A percentile compares a stretch with the other conserved stretches of the same genome.
These are phyloP conservation scores for Narthecium ossifragum DNA, from an alignment of 106 monocot genomes.

Conservation along the genomic window DNA sequence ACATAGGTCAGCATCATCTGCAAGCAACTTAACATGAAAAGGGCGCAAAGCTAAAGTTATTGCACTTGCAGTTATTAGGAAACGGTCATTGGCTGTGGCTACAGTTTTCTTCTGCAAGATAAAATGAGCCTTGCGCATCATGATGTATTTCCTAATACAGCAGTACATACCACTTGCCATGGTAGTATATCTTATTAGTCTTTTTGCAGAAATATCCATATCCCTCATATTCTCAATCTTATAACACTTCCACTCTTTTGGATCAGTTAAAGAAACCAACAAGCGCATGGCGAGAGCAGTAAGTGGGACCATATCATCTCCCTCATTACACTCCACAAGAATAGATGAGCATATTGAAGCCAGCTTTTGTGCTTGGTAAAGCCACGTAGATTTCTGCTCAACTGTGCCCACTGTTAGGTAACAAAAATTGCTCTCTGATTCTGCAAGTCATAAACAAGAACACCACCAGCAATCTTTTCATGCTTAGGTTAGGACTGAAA, in stretches of 20 bases:
- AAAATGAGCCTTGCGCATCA: conserved; percentile 29
- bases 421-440: conserved; percentile 60
- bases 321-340: conserved; percentile 55
- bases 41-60: conserved; percentile 77
- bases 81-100: conserved; percentile 23
- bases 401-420: conserved; percentile 49
- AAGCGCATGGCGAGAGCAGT: conserved; percentile 54
- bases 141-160: conserved; percentile 51
- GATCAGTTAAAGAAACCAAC: conserved; percentile 68
- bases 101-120: conserved; percentile 16
- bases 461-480: no score
- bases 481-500: no score
- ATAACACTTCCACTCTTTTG: conserved; percentile 53
- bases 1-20: conserved; percentile 11
- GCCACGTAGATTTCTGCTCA: conserved; percentile 73
- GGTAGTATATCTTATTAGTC: conserved; percentile 44
- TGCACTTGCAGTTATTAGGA: conserved; percentile 81
- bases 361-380: conserved; percentile 68
- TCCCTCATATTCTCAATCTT: conserved; percentile 30
- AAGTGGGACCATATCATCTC: conserved; percentile 31
- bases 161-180: conserved; percentile 37
- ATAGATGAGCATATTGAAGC: conserved; percentile 56
- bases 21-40: conserved; percentile 36
- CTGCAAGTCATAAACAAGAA: conserved; percentile 39
- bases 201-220: conserved; percentile 35